These are phyloP conservation scores for Ilex asprella DNA, from an alignment of 257 asterid species.

Conservation along the genomic window DNA sequence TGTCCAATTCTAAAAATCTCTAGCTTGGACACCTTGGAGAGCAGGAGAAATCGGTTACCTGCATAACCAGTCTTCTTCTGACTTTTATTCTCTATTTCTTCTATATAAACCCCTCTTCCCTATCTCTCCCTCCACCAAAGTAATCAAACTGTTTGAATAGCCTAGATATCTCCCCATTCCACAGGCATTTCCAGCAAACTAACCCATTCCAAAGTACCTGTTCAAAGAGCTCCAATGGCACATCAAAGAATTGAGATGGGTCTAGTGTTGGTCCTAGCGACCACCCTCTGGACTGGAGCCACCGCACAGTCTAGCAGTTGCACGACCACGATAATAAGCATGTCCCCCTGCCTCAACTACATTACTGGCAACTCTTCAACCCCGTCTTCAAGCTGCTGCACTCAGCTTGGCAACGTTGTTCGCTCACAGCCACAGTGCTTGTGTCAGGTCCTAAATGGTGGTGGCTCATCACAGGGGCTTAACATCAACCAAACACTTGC, in stretches of 20 bases:
- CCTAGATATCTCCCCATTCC: background rate
- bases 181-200: background rate
- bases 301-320: conserved; percentile 56
- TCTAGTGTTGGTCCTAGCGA: conserved; percentile 24
- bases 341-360: conserved; percentile 85
- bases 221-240: conserved; percentile 27
- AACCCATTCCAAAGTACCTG: background rate
- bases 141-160: background rate
- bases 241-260: conserved; percentile 21
- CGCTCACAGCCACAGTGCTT: conserved; percentile 58
- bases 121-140: conserved; percentile 13
- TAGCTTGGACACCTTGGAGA: background rate
- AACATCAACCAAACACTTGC: conserved; percentile 76
- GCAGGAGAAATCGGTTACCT: conserved; percentile 40
- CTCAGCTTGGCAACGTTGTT: conserved; percentile 59
- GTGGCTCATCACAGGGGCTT: conserved; percentile 51
- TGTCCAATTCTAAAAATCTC: background rate
- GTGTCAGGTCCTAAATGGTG: conserved; percentile 67
- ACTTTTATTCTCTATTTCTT: conserved; percentile 9
- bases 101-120: conserved; percentile 18
- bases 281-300: conserved; percentile 29
- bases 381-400: conserved; percentile 64
- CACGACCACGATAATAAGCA: conserved; percentile 60
- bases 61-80: conserved; percentile 16
- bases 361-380: conserved; percentile 59